These are phyloP conservation scores for Karstenula rhodostoma DNA, from an alignment of 2,329 filamentous ascomycete species.

Conservation along the genomic window DNA sequence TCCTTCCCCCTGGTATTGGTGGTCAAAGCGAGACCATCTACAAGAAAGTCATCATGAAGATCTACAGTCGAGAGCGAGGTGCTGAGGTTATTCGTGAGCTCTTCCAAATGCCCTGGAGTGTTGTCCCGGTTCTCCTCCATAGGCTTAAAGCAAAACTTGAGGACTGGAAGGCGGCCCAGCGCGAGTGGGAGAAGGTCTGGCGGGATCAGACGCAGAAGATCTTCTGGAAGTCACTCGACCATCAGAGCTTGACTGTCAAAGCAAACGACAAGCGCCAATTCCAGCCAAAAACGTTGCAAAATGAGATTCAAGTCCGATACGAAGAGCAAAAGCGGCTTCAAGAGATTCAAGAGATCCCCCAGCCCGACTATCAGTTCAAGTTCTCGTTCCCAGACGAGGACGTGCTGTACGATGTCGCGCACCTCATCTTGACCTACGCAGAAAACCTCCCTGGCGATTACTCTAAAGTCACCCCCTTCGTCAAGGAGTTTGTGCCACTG, in stretches of 20 bases:
- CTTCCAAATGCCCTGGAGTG: constrained; percentile 82
- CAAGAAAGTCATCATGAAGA: constrained; percentile 95
- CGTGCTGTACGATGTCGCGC: constrained; percentile 61
- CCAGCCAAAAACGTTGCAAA: constrained; percentile 86
- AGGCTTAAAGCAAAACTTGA: constrained; percentile 95
- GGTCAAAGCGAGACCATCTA: constrained; percentile 97
- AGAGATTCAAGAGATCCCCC: constrained; percentile 65
- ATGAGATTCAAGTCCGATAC: constrained; percentile 89
- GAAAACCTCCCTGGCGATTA: constrained; percentile 55
- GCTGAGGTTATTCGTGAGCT: constrained; percentile 86
- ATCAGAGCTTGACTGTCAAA: constrained; percentile 92
- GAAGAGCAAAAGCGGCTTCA: constrained; percentile 85
- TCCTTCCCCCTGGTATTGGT: constrained; percentile 82
- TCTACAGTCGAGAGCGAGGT: constrained; percentile 87
- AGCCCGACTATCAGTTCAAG: constrained; percentile 75
- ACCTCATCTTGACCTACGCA: constrained; percentile 54
- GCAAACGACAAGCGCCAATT: constrained; percentile 90
- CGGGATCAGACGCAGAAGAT: constrained; percentile 92
- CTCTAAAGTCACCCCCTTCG: constrained; percentile 55
- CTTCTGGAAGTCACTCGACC: constrained; percentile 95
- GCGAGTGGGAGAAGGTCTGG: constrained; percentile 99
- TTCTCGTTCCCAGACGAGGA: constrained; percentile 71
- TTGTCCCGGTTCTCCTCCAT: constrained; percentile 87
- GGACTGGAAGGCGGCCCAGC: constrained; percentile 95
- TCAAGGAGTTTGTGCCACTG: constrained; percentile 59